A percentile compares a stretch with the other conserved stretches of the same genome.
Conservation (phyloP, 495 filamentous ascomycete species). For the Trichocladium uniseriatum region DNA sequence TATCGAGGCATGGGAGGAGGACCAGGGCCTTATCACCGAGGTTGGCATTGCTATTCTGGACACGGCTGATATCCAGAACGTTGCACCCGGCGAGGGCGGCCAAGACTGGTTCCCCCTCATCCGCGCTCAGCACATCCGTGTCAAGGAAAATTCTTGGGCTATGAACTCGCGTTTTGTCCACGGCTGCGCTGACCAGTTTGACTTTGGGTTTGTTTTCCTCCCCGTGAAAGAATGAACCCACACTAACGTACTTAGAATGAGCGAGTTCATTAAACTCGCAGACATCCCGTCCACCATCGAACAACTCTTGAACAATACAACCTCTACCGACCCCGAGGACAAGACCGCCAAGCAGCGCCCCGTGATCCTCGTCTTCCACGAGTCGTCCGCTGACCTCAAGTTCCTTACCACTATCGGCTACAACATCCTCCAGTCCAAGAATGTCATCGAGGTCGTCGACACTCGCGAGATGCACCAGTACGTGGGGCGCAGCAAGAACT, state of each 20-base stretch:
- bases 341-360: constrained; percentile 36
- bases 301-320: constrained; percentile 20
- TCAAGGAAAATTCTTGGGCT: constrained; percentile 55
- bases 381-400: constrained; percentile 52
- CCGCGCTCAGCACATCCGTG: constrained; percentile 62
- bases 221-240: constrained; percentile 10
- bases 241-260: constrained; percentile 24
- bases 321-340: neutral
- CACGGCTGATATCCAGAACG: constrained; percentile 44
- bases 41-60: constrained; percentile 80
- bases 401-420: constrained; percentile 56
- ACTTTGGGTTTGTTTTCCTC: constrained; percentile 52
- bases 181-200: constrained; percentile 65
- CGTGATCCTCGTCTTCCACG: constrained; percentile 73
- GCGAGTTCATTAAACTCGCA: constrained; percentile 19
- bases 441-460: constrained; percentile 58
- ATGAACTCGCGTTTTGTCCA: constrained; percentile 54
- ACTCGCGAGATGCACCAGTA: constrained; percentile 58
- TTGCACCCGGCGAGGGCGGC: constrained; percentile 51
- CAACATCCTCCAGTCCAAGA: constrained; percentile 40
- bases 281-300: constrained; percentile 16
- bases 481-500: constrained; percentile 39
- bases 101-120: constrained; percentile 57
- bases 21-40: constrained; percentile 60
- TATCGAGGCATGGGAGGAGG: constrained; percentile 66